Conservation (phyloP, 352 stramenopile species). For the Pythium dissimile region DNA sequence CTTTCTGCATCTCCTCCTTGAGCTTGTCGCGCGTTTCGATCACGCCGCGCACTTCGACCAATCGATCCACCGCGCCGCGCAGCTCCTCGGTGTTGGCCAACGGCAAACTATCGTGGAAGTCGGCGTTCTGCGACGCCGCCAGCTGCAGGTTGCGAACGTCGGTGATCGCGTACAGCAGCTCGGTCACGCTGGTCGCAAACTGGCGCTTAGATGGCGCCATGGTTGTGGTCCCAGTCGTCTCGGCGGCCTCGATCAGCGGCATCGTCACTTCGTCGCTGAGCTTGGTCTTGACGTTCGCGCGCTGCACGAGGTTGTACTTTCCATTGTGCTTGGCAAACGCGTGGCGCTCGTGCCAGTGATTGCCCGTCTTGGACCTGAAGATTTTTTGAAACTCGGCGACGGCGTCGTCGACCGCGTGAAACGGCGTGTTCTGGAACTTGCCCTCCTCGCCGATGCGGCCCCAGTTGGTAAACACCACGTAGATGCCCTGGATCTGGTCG, state of each 20-base stretch:
- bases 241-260: slow-evolving; percentile 43
- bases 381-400: slow-evolving; percentile 81
- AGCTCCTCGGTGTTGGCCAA: slow-evolving; percentile 65
- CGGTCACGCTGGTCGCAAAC: slow-evolving; percentile 33
- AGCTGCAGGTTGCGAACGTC: slow-evolving; percentile 68
- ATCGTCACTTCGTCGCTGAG: slow-evolving; percentile 51
- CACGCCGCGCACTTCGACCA: slow-evolving; percentile 43
- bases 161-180: slow-evolving; percentile 65
- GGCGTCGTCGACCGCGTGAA: slow-evolving; percentile 45
- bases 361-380: slow-evolving; percentile 74
- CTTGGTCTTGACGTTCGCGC: slow-evolving; percentile 50
- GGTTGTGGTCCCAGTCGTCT: slow-evolving; percentile 18
- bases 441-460: slow-evolving; percentile 61
- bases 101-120: slow-evolving; percentile 50
- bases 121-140: slow-evolving; percentile 45
- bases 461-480: slow-evolving; percentile 78
- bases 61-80: slow-evolving; percentile 33
- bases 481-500: slow-evolving; percentile 59
- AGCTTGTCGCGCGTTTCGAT: slow-evolving; percentile 53
- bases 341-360: slow-evolving; percentile 47
- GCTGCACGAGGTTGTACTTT: slow-evolving; percentile 78
- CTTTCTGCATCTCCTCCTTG: slow-evolving; percentile 43
- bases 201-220: slow-evolving; percentile 37
- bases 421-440: slow-evolving; percentile 77
- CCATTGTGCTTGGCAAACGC: slow-evolving; percentile 55